Conservation (phyloP, 192 early-diverging fungal species). For the Backusella psychrophila region DNA sequence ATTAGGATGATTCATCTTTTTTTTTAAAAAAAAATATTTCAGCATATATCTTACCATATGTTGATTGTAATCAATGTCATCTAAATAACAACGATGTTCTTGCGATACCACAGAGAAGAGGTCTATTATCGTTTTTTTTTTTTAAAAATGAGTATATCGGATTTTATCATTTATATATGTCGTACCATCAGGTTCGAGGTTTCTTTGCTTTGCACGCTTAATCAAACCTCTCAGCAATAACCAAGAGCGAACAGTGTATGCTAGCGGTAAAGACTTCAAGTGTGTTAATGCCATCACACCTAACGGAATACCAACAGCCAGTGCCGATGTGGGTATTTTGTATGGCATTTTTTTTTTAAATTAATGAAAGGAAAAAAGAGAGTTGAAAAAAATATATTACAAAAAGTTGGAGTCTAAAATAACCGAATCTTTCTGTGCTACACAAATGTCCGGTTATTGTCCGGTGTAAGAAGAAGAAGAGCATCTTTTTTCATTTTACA, state of each 20-base stretch:
- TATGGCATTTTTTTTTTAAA: background rate
- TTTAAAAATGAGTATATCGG: background rate
- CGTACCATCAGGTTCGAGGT: constrained; percentile 18
- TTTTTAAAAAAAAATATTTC: background rate
- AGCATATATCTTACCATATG: constrained; percentile 39
- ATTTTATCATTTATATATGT: background rate
- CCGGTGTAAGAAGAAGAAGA: background rate
- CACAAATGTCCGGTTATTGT: background rate
- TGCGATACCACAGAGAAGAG: constrained; percentile 35
- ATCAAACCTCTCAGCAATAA: constrained; percentile 25
- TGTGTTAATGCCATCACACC: constrained; percentile 32
- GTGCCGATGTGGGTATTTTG: background rate
- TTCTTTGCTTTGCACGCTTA: constrained; percentile 17
- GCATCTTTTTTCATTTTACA: too few species aligned
- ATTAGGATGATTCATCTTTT: background rate
- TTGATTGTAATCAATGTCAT: constrained; percentile 51
- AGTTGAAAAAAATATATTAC: background rate
- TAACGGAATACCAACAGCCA: constrained; percentile 13
- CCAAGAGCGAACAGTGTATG: constrained; percentile 43
- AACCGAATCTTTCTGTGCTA: background rate
- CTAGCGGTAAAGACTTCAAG: constrained; percentile 41
- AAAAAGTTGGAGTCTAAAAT: background rate
- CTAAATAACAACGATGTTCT: constrained; percentile 46
- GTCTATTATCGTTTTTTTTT: constrained; percentile 1
- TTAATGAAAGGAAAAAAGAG: background rate